Percentiles rank a stretch among this genome's conserved stretches.
phyloP scores from a whole-genome alignment of 78 protist genomes.

The Cavenderia fasciculata region DNA sequence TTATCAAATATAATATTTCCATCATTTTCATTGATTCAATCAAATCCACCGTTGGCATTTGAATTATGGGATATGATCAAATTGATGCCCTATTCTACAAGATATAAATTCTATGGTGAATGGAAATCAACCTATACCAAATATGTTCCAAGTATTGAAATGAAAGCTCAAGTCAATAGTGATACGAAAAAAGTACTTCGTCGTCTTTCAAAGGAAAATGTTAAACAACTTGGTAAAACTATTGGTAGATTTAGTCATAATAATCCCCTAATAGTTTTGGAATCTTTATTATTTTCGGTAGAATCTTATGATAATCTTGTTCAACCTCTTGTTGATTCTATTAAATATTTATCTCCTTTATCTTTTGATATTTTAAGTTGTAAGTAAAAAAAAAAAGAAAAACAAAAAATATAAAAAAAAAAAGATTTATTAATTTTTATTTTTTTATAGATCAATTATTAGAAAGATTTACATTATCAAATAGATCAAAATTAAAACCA shows the following conservation, averaged over 20 bases:
- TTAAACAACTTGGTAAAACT: conserved; percentile 74
- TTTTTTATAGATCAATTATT: background rate
- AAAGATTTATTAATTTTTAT: background rate
- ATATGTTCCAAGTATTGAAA: background rate
- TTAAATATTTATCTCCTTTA: conserved; percentile 50
- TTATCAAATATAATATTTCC: conserved; percentile 17
- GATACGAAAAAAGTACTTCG: conserved; percentile 59
- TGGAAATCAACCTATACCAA: conserved; percentile 37
- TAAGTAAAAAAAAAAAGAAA: background rate
- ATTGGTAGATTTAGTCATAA: conserved; percentile 74
- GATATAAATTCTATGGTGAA: conserved; percentile 53
- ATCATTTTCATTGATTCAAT: conserved; percentile 26
- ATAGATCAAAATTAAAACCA: conserved; percentile 49
- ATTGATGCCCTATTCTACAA: conserved; percentile 15
- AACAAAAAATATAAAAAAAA: too few species aligned
- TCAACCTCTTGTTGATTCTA: conserved; percentile 65
- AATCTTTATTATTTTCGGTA: conserved; percentile 24
- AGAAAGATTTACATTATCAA: conserved; percentile 10
- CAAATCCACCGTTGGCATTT: conserved; percentile 17
- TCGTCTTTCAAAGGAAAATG: conserved; percentile 81
- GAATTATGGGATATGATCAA: conserved; percentile 55
- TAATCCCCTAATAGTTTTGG: conserved; percentile 64
- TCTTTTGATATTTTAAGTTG: conserved; percentile 55
- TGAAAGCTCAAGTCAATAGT: background rate
- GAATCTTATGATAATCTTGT: conserved; percentile 74